Conservation (phyloP, 192 early-diverging fungal genomes). For the Jimgerdemannia flammicorona region DNA sequence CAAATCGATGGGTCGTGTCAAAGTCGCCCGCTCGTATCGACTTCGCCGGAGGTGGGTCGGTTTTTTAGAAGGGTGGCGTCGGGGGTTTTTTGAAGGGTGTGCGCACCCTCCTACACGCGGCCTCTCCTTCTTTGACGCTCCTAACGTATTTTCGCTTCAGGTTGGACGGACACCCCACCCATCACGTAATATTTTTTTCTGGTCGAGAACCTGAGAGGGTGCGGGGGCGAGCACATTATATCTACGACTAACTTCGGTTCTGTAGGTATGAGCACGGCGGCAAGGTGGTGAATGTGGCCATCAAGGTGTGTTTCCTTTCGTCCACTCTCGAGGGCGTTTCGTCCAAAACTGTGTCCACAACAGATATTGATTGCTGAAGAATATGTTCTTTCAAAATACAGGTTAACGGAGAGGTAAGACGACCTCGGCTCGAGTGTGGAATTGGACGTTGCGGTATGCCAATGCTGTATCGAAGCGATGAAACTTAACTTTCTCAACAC, state of each 20-base stretch:
- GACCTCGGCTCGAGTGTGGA: not conserved
- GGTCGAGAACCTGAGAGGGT: not conserved
- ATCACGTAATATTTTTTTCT: constrained; percentile 19
- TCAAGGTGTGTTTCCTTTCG: constrained; percentile 15
- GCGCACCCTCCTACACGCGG: too few relatives aligned
- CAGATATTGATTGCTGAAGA: constrained; percentile 22
- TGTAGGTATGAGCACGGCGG: constrained; percentile 33
- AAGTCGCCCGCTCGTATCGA: not conserved
- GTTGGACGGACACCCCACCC: constrained; percentile 30
- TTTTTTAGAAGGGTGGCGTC: not conserved
- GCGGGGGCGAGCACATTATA: too few relatives aligned
- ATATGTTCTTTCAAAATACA: constrained; percentile 11
- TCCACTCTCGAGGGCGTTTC: not conserved
- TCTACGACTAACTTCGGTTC: not conserved
- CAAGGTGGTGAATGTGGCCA: constrained; percentile 29
- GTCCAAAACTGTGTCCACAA: constrained; percentile 4
- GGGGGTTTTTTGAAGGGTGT: too few relatives aligned
- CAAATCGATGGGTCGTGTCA: not conserved
- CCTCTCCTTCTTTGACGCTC: not conserved
- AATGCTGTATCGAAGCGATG: not conserved
- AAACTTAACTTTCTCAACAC: not conserved
- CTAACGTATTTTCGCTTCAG: not conserved
- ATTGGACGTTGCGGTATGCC: too few relatives aligned
- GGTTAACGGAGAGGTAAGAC: not conserved
- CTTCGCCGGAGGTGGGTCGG: not conserved